phyloP scores from a whole-genome alignment of 2,329 filamentous ascomycete genomes.

The Ophiostoma novo-ulmi region DNA sequence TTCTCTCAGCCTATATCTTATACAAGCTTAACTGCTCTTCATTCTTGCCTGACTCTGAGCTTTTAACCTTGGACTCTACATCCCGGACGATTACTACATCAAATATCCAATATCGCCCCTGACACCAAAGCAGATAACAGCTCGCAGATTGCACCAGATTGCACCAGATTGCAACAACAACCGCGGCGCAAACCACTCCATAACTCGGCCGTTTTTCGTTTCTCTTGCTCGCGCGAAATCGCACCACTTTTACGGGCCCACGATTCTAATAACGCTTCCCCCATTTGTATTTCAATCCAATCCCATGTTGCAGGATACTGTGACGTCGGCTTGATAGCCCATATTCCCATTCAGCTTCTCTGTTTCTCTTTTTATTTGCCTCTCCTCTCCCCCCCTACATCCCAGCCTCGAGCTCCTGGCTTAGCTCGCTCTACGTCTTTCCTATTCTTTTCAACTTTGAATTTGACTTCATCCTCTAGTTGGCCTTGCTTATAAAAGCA shows the following conservation, averaged over 20 bases:
- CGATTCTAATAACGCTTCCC: conserved; percentile 5
- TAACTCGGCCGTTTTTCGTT: conserved; percentile 10
- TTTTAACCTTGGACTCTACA: not conserved
- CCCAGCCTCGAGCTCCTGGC: not conserved
- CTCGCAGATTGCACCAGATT: not conserved
- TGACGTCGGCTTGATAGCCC: conserved; percentile 24
- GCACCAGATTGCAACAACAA: not conserved
- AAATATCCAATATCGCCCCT: not conserved
- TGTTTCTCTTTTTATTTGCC: not conserved
- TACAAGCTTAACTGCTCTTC: not conserved
- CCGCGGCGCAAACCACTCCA: conserved; percentile 13
- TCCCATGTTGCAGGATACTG: conserved; percentile 20
- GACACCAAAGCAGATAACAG: not conserved
- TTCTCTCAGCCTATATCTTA: not conserved
- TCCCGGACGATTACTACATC: not conserved
- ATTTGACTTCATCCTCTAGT: not conserved
- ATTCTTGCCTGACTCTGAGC: not conserved
- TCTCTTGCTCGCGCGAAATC: conserved; percentile 9
- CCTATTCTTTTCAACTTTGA: not conserved
- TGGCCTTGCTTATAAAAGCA: not conserved
- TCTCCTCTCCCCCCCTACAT: not conserved
- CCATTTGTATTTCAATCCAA: conserved; percentile 8
- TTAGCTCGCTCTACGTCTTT: not conserved
- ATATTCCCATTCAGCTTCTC: conserved; percentile 4
- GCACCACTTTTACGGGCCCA: conserved; percentile 16